Evolutionary conservation across 192 early-diverging fungal genomes (phyloP), one percentile per base, ranked within the genome.

Genomic region (Spizellomyces punctatus): DNA sequence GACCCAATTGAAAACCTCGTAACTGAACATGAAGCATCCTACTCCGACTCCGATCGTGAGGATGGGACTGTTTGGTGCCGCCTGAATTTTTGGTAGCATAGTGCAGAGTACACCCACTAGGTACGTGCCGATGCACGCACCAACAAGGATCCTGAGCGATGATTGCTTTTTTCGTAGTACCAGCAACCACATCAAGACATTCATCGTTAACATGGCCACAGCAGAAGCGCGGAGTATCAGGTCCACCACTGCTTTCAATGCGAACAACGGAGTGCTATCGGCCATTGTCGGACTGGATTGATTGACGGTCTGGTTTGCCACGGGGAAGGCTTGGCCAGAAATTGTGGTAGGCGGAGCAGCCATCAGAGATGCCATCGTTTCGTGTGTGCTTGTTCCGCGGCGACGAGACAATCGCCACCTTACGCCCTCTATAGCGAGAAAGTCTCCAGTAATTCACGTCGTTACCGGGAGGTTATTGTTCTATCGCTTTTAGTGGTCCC

Each of bases 1-100:
- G n/a, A 62, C 12, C 69, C 69, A 71, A 47, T 62, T 71, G 69
- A 71, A 71, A 21, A 17, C 17, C 47, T 71, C 69, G 10, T 17
- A 27, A 27, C 22, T 43, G 46, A 63, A 36, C 69, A 71, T 63
- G 46, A 62, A 63, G n/a, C 8, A 46, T 10, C 69, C 69, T 10
- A 71, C 69, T 14, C 69, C 69, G 5, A 71, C 6, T 27, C 19
- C 69, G 58, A 71, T 57, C 27, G 69, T 46, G 44, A 71, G 42
- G 8, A 47, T 5, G 2, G 69, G 44, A 21, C 21, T 48, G 58
- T 61, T 61, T n/a, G 58, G 58, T 46, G 43, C 14, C 10, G 58
- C 22, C n/a, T 9, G 1, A n/a, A 63, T 71, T 41, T 71, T 71
- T 10, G 69, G 69, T 47, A 71, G 46, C 10, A 71, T 14, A 43